Evolutionary conservation across 352 stramenopile species (phyloP), one percentile per base, ranked within the genome.

Genomic region (Globisporangium okanoganense): DNA sequence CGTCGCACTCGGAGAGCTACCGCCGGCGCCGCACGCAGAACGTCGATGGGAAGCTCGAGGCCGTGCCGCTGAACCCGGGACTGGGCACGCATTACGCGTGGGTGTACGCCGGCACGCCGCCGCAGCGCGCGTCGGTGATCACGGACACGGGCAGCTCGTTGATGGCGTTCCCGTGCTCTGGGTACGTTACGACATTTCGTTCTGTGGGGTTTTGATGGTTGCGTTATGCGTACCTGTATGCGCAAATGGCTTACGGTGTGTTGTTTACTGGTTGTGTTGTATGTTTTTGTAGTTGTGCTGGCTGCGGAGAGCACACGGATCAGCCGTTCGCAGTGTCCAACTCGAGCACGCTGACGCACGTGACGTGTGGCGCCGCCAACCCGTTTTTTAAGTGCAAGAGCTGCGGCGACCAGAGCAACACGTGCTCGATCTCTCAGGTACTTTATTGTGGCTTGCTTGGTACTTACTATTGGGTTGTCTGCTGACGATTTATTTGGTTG

Each of bases 11-110:
- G 22, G 75, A 85, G 31, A 63, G 47, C 58, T 88, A 86, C 65
- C 36, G 65, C 18, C 71, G 81, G 31, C 76, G 81, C 3, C 65
- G 82, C 1, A 47, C 49, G 25, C 66, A 69, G 44, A 53, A 59
- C 10, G 66, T 40, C 22, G 64, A 80, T n/a, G 65, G 75, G 16
- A 61, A 69, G n/a, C 69, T 83, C 29, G 76, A 91, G 56, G 55
- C 76, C 33, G 73, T 93, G 24, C 84, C 84, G 45, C 61, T 93
- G 25, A 79, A 90, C 55, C 66, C 82, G 2, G 84, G 82, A 48
- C 73, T 90, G 49, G 90, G 86, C 3, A 95, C 86, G 20, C 86
- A 95, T 61, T 95, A 93, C 51, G 85, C 86, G 22, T 92, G 82
- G 84, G 75, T 93, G 16, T 94, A 94, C 66, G 81, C 73, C 20